A percentile compares a stretch with the other conserved stretches of the same genome.
phyloP scores from a whole-genome alignment of 495 filamentous ascomycete species.

The Corynascus novoguineensis region DNA sequence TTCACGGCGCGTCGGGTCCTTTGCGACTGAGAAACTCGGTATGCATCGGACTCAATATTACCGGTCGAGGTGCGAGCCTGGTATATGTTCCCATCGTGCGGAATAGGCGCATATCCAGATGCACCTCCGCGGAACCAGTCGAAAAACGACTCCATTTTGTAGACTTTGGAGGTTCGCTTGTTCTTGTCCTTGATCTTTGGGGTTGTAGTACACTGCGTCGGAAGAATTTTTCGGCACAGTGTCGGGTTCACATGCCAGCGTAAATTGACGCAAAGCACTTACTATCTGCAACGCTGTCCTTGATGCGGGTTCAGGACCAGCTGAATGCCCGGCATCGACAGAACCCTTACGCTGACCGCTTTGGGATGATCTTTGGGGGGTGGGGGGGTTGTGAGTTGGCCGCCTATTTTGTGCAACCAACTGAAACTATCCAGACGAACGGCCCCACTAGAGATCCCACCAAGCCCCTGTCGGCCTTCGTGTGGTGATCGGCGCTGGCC shows the following conservation, averaged over 20 bases:
- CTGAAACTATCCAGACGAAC: not conserved
- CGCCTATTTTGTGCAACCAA: not conserved
- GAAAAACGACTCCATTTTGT: not conserved
- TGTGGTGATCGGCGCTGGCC: not conserved
- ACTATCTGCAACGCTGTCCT: no score
- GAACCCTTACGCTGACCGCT: not conserved
- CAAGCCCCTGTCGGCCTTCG: not conserved
- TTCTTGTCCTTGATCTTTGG: not conserved
- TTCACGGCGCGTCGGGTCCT: not conserved
- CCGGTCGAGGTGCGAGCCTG: not conserved
- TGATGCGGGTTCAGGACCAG: no score
- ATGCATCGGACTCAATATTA: not conserved
- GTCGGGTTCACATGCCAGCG: not conserved
- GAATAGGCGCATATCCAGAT: constrained; percentile 2
- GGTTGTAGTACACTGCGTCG: no score
- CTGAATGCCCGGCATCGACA: not conserved
- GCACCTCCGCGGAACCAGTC: constrained; percentile 1
- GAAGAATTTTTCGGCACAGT: no score
- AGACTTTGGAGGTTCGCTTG: not conserved
- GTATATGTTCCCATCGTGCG: not conserved
- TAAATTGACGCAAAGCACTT: no score
- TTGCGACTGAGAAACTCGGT: not conserved
- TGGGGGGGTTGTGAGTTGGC: not conserved
- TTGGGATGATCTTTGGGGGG: not conserved
- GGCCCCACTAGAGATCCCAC: not conserved